Evolutionary conservation across 2,329 filamentous ascomycete genomes (phyloP).

Genomic region (Ascochyta lentis): DNA sequence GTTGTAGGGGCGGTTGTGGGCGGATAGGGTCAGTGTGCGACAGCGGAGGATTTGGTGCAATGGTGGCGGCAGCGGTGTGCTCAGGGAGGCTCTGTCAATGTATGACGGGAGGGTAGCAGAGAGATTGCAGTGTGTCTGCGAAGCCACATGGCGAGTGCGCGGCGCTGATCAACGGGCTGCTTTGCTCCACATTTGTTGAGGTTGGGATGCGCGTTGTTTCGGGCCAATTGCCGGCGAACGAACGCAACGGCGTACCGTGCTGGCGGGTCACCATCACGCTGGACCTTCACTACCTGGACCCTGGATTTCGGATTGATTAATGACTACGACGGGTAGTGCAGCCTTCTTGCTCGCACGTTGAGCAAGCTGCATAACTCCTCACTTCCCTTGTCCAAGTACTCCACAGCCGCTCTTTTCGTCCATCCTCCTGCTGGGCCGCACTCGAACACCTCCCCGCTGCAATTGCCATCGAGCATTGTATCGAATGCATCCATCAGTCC

Average conservation of each 20-base stretch:
- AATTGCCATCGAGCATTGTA: conserved; percentile 41
- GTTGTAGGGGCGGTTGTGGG: background rate
- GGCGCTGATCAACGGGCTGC: conserved; percentile 5
- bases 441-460: conserved; percentile 53
- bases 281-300: background rate
- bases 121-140: background rate
- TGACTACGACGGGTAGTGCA: conserved; percentile 11
- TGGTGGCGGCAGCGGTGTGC: background rate
- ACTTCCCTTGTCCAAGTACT: conserved; percentile 43
- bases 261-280: background rate
- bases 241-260: conserved; percentile 9
- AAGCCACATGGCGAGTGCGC: conserved; percentile 14
- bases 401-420: conserved; percentile 32
- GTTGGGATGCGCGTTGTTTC: conserved; percentile 11
- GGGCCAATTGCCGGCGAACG: conserved; percentile 6
- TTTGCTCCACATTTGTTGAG: conserved; percentile 14
- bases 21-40: background rate
- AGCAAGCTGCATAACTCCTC: conserved; percentile 23
- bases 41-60: background rate
- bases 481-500: conserved; percentile 51
- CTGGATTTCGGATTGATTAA: background rate
- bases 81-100: conserved; percentile 4
- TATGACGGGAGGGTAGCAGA: background rate
- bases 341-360: conserved; percentile 1
- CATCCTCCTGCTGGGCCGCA: conserved; percentile 49